Conservation (phyloP, 73 alveolate species). For the Paramecium caudatum region DNA sequence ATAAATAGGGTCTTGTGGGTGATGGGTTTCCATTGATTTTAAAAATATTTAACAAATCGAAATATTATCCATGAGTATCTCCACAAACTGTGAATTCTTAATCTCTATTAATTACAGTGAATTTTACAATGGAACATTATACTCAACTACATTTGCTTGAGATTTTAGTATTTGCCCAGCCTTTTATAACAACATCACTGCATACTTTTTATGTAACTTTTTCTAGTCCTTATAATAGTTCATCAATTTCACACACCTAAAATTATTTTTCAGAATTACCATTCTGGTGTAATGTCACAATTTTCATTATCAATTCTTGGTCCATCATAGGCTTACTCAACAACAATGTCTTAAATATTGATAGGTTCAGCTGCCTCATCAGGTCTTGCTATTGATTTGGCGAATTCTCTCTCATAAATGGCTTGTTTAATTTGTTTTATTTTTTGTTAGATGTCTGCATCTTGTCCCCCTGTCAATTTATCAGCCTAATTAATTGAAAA, state of each 20-base stretch:
- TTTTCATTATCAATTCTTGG: conserved; percentile 87
- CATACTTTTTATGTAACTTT: conserved; percentile 94
- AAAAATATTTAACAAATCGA: conserved; percentile 94
- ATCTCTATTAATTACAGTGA: conserved; percentile 84
- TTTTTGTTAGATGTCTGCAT: conserved; percentile 89
- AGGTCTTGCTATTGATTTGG: conserved; percentile 84
- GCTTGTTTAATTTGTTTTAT: conserved; percentile 86
- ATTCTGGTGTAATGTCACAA: conserved; percentile 79
- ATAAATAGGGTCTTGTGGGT: conserved; percentile 94
- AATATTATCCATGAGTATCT: conserved; percentile 98
- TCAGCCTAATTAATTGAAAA: conserved; percentile 66
- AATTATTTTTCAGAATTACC: conserved; percentile 1
- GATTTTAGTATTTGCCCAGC: conserved; percentile 82
- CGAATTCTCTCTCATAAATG: conserved; percentile 85
- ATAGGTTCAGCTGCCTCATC: conserved; percentile 79
- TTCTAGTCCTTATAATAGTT: conserved; percentile 86
- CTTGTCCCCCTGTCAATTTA: conserved; percentile 79
- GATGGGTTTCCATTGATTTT: conserved; percentile 96
- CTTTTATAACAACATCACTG: conserved; percentile 83
- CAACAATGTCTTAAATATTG: conserved; percentile 85
- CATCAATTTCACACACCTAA: conserved; percentile 94
- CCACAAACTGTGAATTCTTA: conserved; percentile 97
- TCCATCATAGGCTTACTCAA: conserved; percentile 91
- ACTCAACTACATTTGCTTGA: conserved; percentile 52
- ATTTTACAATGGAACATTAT: conserved; percentile 74